Percentiles rank a stretch among this genome's conserved stretches.
Evolutionary conservation across 73 alveolate species (phyloP).

Genomic region (Blepharisma stoltei): DNA sequence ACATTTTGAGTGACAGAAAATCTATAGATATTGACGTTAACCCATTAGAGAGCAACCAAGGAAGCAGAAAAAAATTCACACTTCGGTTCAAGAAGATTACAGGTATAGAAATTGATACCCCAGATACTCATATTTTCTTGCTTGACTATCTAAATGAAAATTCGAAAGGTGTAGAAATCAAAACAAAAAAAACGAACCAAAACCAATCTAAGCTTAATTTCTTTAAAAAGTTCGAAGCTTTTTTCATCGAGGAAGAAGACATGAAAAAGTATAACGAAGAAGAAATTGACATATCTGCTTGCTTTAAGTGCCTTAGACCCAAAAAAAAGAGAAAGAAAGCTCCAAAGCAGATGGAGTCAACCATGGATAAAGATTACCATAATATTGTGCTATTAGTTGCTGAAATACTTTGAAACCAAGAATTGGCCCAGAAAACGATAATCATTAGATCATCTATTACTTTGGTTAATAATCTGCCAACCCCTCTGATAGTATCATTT

Average conservation of each 20-base stretch:
- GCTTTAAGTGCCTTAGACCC: conserved; percentile 11
- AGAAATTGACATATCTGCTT: background rate
- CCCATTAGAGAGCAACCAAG: background rate
- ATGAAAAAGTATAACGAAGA: background rate
- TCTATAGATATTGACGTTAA: background rate
- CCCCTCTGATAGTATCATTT: background rate
- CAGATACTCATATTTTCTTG: conserved; percentile 16
- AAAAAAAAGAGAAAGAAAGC: background rate
- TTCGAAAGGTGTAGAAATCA: background rate
- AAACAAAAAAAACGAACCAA: background rate
- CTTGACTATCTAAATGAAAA: background rate
- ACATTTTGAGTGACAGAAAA: background rate
- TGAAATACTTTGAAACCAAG: conserved; percentile 18
- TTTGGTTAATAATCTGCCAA: background rate
- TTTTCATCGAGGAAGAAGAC: background rate
- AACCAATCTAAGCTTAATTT: background rate
- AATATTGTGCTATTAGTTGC: background rate
- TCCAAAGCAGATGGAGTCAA: background rate
- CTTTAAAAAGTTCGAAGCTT: background rate
- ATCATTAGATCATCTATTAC: background rate
- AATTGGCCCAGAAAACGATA: background rate
- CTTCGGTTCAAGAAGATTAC: background rate
- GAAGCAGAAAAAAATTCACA: background rate
- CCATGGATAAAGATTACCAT: background rate
- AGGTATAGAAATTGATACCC: conserved; percentile 16